Evolutionary conservation across 495 filamentous ascomycete genomes (phyloP), one percentile per base, ranked within the genome.

Genomic region (Friedmanniomyces simplex): DNA sequence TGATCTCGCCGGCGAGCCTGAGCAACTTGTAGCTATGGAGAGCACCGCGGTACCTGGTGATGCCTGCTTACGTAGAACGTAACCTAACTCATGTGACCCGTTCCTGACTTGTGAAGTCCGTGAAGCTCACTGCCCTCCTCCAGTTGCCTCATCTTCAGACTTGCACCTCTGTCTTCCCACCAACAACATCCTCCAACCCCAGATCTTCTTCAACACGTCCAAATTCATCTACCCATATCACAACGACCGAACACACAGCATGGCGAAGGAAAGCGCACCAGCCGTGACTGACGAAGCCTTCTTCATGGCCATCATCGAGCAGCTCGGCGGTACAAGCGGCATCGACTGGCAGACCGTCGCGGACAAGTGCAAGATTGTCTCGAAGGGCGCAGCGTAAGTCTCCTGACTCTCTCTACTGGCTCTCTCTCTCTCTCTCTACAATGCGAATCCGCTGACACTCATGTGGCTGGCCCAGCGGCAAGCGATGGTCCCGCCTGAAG

Each of bases 381-480:
- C 64, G 65, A 82, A 82, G 62, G 82, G 78, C 20, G 84, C 84
- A 6, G 83, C 84, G 84, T 87, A 76, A 74, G 84, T 28, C 45
- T 16, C 13, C 52, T 22, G 12, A 8, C 24, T 14, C 18, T 22
- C 12, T 8, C 36, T n/a, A n/a, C n/a, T n/a, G n/a, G n/a, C n/a
- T n/a, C n/a, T n/a, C n/a, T n/a, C n/a, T n/a, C n/a, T n/a, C 21
- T 47, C 10, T 21, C 20, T 21, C n/a, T n/a, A n/a, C n/a, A n/a
- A n/a, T n/a, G n/a, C n/a, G n/a, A 32, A 32, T 10, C 28, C 28
- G 18, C 20, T 25, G 43, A 47, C 46, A 26, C 46, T 14, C 5
- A 34, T 11, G 4, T 34, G 28, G 3, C 4, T 32, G 3, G 28
- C 28, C 2, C 30, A 52, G 50, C 3, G 4, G 14, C 21, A 52